Base-by-base conservation (phyloP, 176 grass and related monocot species). In the Juncus inflexus region DNA sequence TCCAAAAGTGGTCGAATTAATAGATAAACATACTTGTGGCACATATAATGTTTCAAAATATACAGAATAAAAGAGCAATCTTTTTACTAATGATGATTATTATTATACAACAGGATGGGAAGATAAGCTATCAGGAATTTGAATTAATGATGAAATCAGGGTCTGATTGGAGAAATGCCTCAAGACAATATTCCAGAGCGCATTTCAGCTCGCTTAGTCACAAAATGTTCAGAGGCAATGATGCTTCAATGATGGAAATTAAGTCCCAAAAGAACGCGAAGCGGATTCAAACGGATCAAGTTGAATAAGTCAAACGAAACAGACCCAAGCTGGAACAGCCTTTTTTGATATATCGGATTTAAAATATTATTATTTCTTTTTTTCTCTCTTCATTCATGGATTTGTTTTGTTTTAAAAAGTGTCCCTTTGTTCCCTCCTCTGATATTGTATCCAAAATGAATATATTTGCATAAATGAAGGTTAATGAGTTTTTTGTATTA, bases 121-220 rank as follows among this genome's bases (percentile, higher is more conserved):
- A 80, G 8, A 96, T 96, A 37, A 96, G 91, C 76, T 96, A 87
- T 64, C 73, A 76, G 12, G 87, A 96, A 50, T 90, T 87, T 55
- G 79, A 87, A 78, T 63, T 78, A 70, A 96, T 96, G 91, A 96
- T 96, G 91, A 90, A 85, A 72, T 80, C 87, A 76, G 91, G 87
- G 62, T 74, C 87, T 54, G 87, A 96, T 55, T 86, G 87, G 87
- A 90, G 79, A 80, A 96, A 96, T 66, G 73, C 62, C 40, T 90
- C 91, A 43, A 77, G 70, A 12, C 76, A 57, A 37, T 90, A 80
- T 76, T 90, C 87, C 39, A 75, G 66, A 80, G 73, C 73, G 7
- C 65, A 79, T 57, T 83, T 83, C 53, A 83, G 66, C 59, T 76
- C 52, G 74, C 83, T 90, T 62, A 96, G 84, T 79, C 79, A 47